These are phyloP conservation scores for Euphorbia pulcherrima DNA, from an alignment of 345 rosid genomes.

Conservation along the genomic window DNA sequence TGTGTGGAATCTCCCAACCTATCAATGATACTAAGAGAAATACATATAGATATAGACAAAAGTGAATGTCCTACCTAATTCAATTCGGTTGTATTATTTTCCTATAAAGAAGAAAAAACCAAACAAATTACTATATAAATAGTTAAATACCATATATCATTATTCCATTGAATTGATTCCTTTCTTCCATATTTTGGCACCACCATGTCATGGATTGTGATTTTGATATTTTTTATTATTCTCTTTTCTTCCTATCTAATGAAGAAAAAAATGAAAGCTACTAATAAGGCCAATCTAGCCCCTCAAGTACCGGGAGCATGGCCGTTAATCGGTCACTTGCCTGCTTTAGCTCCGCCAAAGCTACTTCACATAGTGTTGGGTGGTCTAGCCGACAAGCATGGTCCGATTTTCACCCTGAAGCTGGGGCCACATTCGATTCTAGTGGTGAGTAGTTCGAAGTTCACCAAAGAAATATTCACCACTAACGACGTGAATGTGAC, in stretches of 20 bases:
- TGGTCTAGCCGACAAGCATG: background rate
- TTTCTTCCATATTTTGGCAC: background rate
- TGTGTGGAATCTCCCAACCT: no score
- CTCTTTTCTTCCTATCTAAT: background rate
- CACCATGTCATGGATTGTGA: background rate
- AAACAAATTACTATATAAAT: no score
- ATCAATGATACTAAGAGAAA: no score
- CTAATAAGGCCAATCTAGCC: background rate
- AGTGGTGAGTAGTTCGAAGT: background rate
- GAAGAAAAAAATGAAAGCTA: background rate
- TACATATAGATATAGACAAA: no score
- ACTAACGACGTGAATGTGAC: background rate
- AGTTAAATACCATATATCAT: no score
- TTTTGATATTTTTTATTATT: background rate
- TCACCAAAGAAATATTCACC: background rate
- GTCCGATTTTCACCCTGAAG: background rate
- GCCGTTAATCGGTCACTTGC: slow-evolving; percentile 3
- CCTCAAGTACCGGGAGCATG: background rate
- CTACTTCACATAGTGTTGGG: background rate
- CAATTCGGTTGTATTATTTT: no score
- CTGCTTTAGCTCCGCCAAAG: background rate
- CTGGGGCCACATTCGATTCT: background rate
- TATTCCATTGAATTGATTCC: no score
- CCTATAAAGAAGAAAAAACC: no score
- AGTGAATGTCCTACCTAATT: no score